A percentile compares a stretch with the other conserved stretches of the same genome.
phyloP scores from a whole-genome alignment of 441 rosid genomes.

The Eutrema salsugineum region DNA sequence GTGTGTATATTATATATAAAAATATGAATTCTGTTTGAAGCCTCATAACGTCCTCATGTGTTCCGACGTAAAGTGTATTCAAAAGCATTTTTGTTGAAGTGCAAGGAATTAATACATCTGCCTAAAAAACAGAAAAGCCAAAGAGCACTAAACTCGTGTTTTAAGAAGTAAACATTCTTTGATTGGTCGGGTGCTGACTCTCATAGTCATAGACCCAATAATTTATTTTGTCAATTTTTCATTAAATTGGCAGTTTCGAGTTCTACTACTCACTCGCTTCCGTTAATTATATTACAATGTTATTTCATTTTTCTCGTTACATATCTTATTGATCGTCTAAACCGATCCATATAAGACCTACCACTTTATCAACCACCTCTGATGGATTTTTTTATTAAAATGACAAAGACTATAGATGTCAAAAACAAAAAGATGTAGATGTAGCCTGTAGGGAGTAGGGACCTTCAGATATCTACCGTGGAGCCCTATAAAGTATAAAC shows the following conservation, averaged over 20 bases:
- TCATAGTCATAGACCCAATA: constrained; percentile 4
- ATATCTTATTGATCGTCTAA: not conserved
- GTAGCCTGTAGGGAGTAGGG: too few relatives aligned
- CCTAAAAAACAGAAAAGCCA: not conserved
- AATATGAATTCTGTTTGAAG: constrained; percentile 7
- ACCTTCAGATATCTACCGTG: not conserved
- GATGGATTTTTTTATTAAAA: constrained; percentile 12
- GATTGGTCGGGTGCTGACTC: constrained; percentile 11
- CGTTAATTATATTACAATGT: not conserved
- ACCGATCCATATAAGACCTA: not conserved
- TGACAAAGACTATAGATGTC: not conserved
- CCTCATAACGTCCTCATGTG: constrained; percentile 28
- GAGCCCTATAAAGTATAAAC: not conserved
- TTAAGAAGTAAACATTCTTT: constrained; percentile 1
- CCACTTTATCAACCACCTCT: constrained; percentile 9
- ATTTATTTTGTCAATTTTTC: not conserved
- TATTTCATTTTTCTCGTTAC: not conserved
- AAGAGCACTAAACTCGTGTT: constrained; percentile 27
- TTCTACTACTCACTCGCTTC: not conserved
- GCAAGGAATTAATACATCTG: constrained; percentile 7
- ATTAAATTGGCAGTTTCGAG: constrained; percentile 18
- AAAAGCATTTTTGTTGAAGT: constrained; percentile 11
- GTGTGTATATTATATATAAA: not conserved
- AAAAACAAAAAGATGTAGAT: too few relatives aligned
- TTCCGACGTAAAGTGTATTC: not conserved